Evolutionary conservation across 495 filamentous ascomycete species (phyloP).

Genomic region (Cladorrhinum samala): DNA sequence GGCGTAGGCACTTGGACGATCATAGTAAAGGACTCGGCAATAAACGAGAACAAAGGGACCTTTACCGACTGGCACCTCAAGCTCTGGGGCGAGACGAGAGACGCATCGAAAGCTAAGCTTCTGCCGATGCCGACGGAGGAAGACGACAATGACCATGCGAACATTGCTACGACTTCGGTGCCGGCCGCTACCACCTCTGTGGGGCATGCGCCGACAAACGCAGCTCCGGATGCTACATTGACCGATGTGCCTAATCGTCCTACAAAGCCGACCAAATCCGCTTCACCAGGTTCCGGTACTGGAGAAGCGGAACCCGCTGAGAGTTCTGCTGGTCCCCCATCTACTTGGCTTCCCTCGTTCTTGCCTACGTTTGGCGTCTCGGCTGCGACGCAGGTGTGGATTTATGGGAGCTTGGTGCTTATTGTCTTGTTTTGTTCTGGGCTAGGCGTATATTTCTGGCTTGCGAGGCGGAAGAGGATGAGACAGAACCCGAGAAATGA

Average conservation of each 20-base stretch:
- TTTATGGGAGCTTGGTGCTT: slow-evolving; percentile 77
- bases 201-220: slow-evolving; percentile 20
- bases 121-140: slow-evolving; percentile 80
- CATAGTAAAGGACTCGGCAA: slow-evolving; percentile 76
- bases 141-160: slow-evolving; percentile 75
- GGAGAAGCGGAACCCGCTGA: slow-evolving; percentile 20
- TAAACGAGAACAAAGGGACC: slow-evolving; percentile 68
- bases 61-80: slow-evolving; percentile 92
- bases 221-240: slow-evolving; percentile 40
- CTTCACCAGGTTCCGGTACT: slow-evolving; percentile 33
- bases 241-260: slow-evolving; percentile 76
- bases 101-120: slow-evolving; percentile 59
- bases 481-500: slow-evolving; percentile 71
- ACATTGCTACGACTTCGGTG: slow-evolving; percentile 37
- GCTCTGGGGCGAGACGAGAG: slow-evolving; percentile 84
- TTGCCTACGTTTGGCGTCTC: slow-evolving; percentile 94
- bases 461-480: slow-evolving; percentile 69
- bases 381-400: slow-evolving; percentile 87
- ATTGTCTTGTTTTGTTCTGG: slow-evolving; percentile 80
- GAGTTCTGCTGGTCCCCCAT: slow-evolving; percentile 33
- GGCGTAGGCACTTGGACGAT: slow-evolving; percentile 86
- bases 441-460: slow-evolving; percentile 71
- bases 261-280: slow-evolving; percentile 44
- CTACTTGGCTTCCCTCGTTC: slow-evolving; percentile 72
- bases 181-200: slow-evolving; percentile 37